Evolutionary conservation across 176 grass and related monocot genomes (phyloP), one percentile per base, ranked within the genome.

Genomic region (Rhynchospora pubera): DNA sequence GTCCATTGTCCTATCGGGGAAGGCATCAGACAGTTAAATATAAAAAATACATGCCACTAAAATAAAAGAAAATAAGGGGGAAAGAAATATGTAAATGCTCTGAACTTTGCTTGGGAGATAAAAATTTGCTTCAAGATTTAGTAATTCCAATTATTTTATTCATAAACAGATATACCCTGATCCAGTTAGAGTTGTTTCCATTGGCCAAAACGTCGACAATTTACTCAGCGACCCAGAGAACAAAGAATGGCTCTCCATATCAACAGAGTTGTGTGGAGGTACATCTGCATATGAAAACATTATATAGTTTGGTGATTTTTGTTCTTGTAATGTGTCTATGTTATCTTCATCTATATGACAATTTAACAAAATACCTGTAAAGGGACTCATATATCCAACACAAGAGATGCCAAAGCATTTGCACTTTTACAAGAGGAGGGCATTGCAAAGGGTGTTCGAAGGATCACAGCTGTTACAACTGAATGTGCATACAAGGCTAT

Each of bases 241-340:
- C 79, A 85, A 91, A 83, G 89, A 99, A 82, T 99, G 96, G 96
- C 64, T 91, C 80, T 88, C 95, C 43, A 88, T 93, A 80, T 99
- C 96, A 18, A 93, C 89, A 6, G 96, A 98, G 73, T 85, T 94
- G 5, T 98, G 95, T 77, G 95, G 95, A 84, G 95, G 96, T 95
- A 84, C 76, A 23, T 74, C 80, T 90, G 32, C 16, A 44, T 79
- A 57, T 23, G 23, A 55, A 48, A 39, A 39, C 22, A 80, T 12
- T 63, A 42, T 80, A 62, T 80, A 42, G 5, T n/a, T 5, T 43
- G 30, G 56, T 61, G 4, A 62, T 48, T 39, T 39, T 63, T 80
- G 53, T 79, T 62, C 16, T 56, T 9, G 28, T 68, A 39, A 3
- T 44, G 30, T 56, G 26, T 28, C n/a, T 60, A 13, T 19, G 4